Evolutionary conservation across 352 stramenopile species (phyloP).

Genomic region (Phytophthora litchii): DNA sequence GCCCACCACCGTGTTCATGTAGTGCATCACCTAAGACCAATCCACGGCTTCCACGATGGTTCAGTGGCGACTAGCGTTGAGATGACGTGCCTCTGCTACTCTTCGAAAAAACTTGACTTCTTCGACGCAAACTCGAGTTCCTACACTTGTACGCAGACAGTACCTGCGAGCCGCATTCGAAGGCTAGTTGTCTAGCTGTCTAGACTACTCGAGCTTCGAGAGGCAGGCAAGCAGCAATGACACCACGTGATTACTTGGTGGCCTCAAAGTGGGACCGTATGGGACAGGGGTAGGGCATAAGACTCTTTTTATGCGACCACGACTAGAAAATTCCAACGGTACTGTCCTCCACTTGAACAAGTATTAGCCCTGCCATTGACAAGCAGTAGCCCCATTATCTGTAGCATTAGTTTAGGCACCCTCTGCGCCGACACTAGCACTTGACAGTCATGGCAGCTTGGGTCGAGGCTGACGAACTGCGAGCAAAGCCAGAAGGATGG

Average conservation of each 20-base stretch:
- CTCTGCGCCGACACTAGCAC: no score
- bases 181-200: no score
- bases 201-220: no score
- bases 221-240: background rate
- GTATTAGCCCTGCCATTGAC: no score
- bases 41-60: background rate
- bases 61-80: conserved; percentile 8
- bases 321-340: conserved; percentile 24
- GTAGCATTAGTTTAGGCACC: no score
- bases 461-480: no score
- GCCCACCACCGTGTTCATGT: conserved; percentile 6
- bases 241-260: conserved; percentile 8
- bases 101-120: conserved; percentile 8
- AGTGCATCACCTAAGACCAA: conserved; percentile 1
- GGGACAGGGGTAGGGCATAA: conserved; percentile 1
- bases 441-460: no score
- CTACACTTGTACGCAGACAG: background rate
- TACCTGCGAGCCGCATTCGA: background rate
- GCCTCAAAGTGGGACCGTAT: conserved; percentile 10
- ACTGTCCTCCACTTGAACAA: no score
- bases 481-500: no score
- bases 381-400: no score
- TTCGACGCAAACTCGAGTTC: background rate
- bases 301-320: conserved; percentile 9
- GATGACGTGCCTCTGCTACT: conserved; percentile 7